Conservation (phyloP, 257 asterid genomes). For the Scutellaria minor region DNA sequence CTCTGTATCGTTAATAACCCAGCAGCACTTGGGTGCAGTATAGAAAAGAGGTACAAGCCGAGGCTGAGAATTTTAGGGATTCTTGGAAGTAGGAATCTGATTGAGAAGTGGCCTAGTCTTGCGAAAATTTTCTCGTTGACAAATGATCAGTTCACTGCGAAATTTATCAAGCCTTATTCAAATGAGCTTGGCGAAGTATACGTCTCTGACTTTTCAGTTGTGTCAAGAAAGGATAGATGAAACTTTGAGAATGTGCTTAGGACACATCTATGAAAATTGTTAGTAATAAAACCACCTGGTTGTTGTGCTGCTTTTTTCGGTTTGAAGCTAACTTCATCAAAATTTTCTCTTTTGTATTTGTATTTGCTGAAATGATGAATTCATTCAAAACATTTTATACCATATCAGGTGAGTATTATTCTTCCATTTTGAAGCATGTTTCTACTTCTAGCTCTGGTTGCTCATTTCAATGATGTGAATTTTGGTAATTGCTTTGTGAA, state of each 20-base stretch:
- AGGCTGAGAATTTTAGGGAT: slow-evolving; percentile 36
- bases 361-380: too few species aligned
- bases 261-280: neutral
- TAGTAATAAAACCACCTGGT: too few species aligned
- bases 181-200: neutral
- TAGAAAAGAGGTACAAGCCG: slow-evolving; percentile 45
- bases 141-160: slow-evolving; percentile 17
- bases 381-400: too few species aligned
- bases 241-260: neutral
- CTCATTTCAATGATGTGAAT: too few species aligned
- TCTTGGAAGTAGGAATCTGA: slow-evolving; percentile 32
- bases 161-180: slow-evolving; percentile 30
- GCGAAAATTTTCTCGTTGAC: neutral
- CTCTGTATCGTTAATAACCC: slow-evolving; percentile 29
- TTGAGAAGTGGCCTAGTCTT: slow-evolving; percentile 37
- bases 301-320: too few species aligned
- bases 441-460: too few species aligned
- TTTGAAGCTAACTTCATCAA: too few species aligned
- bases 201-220: neutral
- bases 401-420: neutral
- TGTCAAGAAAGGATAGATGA: neutral
- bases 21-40: slow-evolving; percentile 31
- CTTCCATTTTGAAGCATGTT: neutral
- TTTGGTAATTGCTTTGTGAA: too few species aligned
- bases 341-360: too few species aligned